Evolutionary conservation across 345 rosid species (phyloP).

Genomic region (Gossypioides kirkii): DNA sequence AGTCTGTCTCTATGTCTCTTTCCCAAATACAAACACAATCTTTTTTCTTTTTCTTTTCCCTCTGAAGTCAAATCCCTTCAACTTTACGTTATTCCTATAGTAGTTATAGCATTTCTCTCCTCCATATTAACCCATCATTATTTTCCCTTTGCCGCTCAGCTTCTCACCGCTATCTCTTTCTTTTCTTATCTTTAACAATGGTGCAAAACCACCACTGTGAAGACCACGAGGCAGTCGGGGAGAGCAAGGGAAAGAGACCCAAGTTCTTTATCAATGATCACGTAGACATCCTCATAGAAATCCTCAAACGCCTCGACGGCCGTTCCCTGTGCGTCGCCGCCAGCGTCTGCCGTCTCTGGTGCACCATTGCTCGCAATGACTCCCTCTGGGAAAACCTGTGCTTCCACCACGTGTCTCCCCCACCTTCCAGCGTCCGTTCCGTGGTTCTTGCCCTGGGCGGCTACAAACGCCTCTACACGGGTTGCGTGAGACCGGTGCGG

Average conservation of each 20-base stretch:
- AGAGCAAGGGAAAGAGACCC: constrained; percentile 26
- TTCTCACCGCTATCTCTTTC: constrained; percentile 2
- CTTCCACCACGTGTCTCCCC: constrained; percentile 64
- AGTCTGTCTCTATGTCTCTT: constrained; percentile 10
- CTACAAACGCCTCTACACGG: constrained; percentile 77
- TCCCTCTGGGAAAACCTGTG: constrained; percentile 90
- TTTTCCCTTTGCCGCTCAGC: background rate
- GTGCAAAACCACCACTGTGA: constrained; percentile 24
- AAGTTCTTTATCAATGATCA: constrained; percentile 73
- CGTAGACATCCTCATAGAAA: constrained; percentile 68
- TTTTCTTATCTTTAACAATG: constrained; percentile 14
- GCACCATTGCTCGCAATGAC: constrained; percentile 58
- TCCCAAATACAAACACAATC: constrained; percentile 6
- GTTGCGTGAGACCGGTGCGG: constrained; percentile 62
- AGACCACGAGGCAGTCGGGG: constrained; percentile 14
- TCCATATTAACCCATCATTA: constrained; percentile 3
- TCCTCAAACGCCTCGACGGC: constrained; percentile 75
- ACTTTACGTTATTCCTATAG: constrained; percentile 20
- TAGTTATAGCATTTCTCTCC: background rate
- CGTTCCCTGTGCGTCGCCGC: constrained; percentile 79
- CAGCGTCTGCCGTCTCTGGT: constrained; percentile 91
- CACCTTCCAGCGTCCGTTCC: constrained; percentile 53
- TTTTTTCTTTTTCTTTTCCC: background rate
- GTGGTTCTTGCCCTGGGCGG: constrained; percentile 87
- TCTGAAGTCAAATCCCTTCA: constrained; percentile 26